Evolutionary conservation across 768 basidiomycete species (phyloP).

Genomic region (Amylocystis lapponica): DNA sequence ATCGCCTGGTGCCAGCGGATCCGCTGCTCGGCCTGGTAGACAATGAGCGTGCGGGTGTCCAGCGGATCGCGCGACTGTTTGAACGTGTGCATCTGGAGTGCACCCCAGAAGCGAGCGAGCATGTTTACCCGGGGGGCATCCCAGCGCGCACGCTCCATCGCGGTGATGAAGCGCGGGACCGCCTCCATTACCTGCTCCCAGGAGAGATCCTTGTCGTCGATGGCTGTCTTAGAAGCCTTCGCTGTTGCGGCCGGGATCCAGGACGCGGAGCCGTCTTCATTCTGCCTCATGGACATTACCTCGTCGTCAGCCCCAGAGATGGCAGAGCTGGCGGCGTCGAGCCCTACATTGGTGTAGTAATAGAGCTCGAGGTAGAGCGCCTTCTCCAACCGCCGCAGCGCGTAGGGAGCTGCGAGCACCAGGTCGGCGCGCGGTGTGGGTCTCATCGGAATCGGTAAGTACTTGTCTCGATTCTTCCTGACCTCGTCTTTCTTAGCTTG

Average conservation of each 20-base stretch:
- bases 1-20: background rate
- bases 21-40: background rate
- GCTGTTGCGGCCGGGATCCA: background rate
- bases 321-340: background rate
- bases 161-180: background rate
- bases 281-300: background rate
- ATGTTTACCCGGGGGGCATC: background rate
- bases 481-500: background rate
- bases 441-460: background rate
- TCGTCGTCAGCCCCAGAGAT: background rate
- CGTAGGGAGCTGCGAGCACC: background rate
- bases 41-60: background rate
- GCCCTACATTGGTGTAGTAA: background rate
- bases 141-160: background rate
- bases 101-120: background rate
- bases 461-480: background rate
- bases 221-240: background rate
- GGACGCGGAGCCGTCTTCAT: background rate
- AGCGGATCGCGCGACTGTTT: background rate
- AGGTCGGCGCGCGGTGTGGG: background rate
- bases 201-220: background rate
- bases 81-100: background rate
- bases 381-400: background rate
- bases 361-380: background rate
- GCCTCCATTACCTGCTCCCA: background rate